Conservation (phyloP, 257 asterid species). For the Solanum ossicruentum region DNA sequence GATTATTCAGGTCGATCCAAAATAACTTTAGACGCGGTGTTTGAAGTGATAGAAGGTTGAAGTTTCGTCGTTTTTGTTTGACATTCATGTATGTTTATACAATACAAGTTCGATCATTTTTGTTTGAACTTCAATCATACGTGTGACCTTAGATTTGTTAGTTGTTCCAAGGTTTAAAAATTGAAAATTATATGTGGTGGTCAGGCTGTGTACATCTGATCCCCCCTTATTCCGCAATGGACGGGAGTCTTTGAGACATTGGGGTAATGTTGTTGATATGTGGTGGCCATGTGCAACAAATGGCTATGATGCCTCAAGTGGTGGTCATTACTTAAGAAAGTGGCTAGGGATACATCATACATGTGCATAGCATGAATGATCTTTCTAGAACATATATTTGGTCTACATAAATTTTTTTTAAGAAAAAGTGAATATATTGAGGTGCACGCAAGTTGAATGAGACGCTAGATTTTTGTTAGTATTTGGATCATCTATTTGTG, state of each 20-base stretch:
- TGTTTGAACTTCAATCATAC: too few relatives aligned
- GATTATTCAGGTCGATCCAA: too few relatives aligned
- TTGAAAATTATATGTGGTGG: too few relatives aligned
- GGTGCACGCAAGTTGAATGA: rapidly evolving
- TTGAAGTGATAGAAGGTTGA: neutral
- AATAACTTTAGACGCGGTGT: neutral
- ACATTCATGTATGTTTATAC: neutral
- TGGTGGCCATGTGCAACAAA: neutral
- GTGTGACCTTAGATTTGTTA: too few relatives aligned
- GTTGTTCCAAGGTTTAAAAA: too few relatives aligned
- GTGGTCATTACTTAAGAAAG: neutral
- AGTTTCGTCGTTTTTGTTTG: neutral
- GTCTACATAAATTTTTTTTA: neutral
- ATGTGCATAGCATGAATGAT: neutral
- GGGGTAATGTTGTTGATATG: too few relatives aligned
- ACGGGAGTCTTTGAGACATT: too few relatives aligned
- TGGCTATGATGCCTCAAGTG: neutral
- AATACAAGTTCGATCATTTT: too few relatives aligned
- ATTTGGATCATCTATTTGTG: neutral
- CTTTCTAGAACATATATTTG: neutral
- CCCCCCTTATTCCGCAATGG: too few relatives aligned
- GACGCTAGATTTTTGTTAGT: neutral
- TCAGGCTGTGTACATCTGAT: too few relatives aligned
- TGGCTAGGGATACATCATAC: neutral
- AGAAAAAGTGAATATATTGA: neutral